phyloP scores from a whole-genome alignment of 495 filamentous ascomycete genomes.

The Bathelium albidoporum region DNA sequence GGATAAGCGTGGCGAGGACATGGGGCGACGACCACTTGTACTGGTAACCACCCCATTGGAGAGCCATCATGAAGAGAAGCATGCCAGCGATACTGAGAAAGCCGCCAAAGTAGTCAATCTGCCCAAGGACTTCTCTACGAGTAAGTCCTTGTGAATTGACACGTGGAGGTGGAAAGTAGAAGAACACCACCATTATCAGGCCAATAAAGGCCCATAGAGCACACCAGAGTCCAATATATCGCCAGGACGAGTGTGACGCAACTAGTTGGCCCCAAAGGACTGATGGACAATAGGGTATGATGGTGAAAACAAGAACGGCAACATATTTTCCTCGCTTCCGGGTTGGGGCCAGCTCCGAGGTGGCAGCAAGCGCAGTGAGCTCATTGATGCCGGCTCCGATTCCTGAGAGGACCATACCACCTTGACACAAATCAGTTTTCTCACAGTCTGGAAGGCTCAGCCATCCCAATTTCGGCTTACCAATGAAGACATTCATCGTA shows the following conservation, averaged over 20 bases:
- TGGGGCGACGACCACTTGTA: constrained; percentile 50
- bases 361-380: constrained; percentile 54
- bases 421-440: constrained; percentile 23
- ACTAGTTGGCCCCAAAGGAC: constrained; percentile 64
- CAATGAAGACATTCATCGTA: constrained; percentile 59
- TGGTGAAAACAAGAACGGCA: constrained; percentile 55
- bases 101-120: constrained; percentile 58
- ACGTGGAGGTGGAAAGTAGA: constrained; percentile 59
- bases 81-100: constrained; percentile 48
- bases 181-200: constrained; percentile 48
- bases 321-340: constrained; percentile 61
- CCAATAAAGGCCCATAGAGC: constrained; percentile 53
- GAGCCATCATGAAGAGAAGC: constrained; percentile 50
- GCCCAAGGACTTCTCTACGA: constrained; percentile 40
- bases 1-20: constrained; percentile 48
- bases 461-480: constrained; percentile 31
- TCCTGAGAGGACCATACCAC: constrained; percentile 52
- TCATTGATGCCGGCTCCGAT: constrained; percentile 56
- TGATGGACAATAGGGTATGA: constrained; percentile 58
- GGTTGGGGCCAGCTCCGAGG: constrained; percentile 60
- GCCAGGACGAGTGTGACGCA: constrained; percentile 47
- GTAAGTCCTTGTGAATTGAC: constrained; percentile 43
- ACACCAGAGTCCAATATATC: constrained; percentile 54
- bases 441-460: not conserved
- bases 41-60: constrained; percentile 61